Base-by-base conservation (phyloP, 805 yeast species). In the Cyberlindnera nakhonratchasimensis region DNA sequence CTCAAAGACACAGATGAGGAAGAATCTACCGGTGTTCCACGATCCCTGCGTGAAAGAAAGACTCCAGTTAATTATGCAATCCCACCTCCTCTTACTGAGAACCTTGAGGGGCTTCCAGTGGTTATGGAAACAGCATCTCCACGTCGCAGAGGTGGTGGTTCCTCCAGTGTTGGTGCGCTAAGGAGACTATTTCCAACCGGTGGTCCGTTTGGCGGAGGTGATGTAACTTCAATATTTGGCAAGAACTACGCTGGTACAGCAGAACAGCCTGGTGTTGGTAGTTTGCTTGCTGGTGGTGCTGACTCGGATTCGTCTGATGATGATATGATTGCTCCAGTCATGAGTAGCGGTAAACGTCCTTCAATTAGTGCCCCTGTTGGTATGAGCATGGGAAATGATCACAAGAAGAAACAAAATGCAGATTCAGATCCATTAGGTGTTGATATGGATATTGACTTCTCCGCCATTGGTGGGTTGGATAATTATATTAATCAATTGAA, bases 181-280 rank as follows among this genome's bases (percentile, higher is more conserved):
- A 74, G 89, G 55, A 74, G 96, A 30, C 66, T 93, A 29, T 90
- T 86, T 57, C 95, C 96, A 6, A 91, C 96, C 0, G 88, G 89
- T 13, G 99, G 99, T 0, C 99, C 99, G 2, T 91, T 91, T 70
- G 99, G 99, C 22, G 99, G 99, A 18, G 82, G 91, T 47, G 97
- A 91, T 59, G 95, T 88, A 1, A 75, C 81, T 7, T 83, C 96
- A 0, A 67, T 91, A 23, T 88, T 89, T 62, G 90, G 93, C 6
- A 74, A 76, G 35, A 78, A 79, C 44, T 69, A 72, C 19, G 80
- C 86, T 5, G 62, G 64, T 16, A 7, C 28, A 7, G 14, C 36
- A 14, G 39, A 31, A 6, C 32, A 32, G n/a, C 36, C 44, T 9
- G 46, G 45, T 14, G 28, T n/a, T 5, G 23, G 22, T 1, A 37